phyloP scores from a whole-genome alignment of 129 eudicot genomes.

The Tagetes erecta region DNA sequence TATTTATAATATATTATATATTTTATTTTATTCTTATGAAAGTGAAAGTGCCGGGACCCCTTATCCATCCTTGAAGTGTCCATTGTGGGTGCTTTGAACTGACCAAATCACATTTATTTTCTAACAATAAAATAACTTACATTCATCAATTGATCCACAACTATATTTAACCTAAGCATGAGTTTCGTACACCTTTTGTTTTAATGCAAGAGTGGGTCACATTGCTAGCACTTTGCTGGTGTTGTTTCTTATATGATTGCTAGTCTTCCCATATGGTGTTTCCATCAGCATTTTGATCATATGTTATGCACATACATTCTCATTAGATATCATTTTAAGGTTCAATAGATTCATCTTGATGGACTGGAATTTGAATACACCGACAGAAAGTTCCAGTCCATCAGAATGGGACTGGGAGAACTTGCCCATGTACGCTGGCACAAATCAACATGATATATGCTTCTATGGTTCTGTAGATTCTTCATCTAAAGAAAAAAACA shows the following conservation, averaged over 20 bases:
- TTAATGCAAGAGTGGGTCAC: slow-evolving; percentile 37
- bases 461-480: slow-evolving; percentile 32
- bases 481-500: slow-evolving; percentile 28
- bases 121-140: too few species aligned
- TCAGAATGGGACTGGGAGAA: slow-evolving; percentile 48
- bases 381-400: neutral
- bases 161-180: too few species aligned
- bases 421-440: slow-evolving; percentile 9
- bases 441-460: slow-evolving; percentile 21
- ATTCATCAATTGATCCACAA: too few species aligned
- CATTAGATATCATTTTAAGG: neutral
- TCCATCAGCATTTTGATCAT: slow-evolving; percentile 26
- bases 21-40: too few species aligned
- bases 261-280: slow-evolving; percentile 24
- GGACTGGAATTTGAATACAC: slow-evolving; percentile 44
- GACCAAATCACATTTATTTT: too few species aligned
- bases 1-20: too few species aligned
- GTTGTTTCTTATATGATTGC: slow-evolving; percentile 33
- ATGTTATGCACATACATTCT: neutral
- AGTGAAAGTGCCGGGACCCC: too few species aligned
- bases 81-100: too few species aligned
- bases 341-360: slow-evolving; percentile 7
- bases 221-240: slow-evolving; percentile 26
- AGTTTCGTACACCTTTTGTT: too few species aligned
- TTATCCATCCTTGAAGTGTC: too few species aligned